phyloP scores from a whole-genome alignment of 2,329 filamentous ascomycete species.

The Cladosporium sp. region DNA sequence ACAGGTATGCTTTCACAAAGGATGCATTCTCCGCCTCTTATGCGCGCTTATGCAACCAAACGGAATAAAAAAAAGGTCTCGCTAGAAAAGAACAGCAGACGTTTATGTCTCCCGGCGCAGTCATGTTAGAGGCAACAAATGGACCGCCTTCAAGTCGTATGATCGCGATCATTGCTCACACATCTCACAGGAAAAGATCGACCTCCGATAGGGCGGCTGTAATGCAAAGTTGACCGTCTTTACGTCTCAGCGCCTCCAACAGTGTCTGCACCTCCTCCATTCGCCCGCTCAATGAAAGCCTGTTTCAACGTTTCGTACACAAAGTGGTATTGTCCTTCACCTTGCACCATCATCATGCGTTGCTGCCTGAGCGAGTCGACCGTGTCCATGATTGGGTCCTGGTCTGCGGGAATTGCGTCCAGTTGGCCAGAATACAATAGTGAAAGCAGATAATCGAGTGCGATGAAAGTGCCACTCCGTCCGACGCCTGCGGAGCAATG shows the following conservation, averaged over 20 bases:
- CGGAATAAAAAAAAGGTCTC: too few relatives aligned
- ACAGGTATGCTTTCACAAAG: too few relatives aligned
- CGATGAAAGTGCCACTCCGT: constrained; percentile 91
- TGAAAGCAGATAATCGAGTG: constrained; percentile 82
- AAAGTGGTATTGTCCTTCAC: constrained; percentile 77
- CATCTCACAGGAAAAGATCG: background rate
- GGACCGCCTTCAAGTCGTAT: too few relatives aligned
- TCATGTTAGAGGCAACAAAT: too few relatives aligned
- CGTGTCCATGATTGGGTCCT: constrained; percentile 70
- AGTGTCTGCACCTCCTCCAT: background rate
- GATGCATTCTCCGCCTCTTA: too few relatives aligned
- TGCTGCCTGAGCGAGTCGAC: constrained; percentile 81
- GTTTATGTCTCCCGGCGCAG: too few relatives aligned
- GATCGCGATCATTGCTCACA: background rate
- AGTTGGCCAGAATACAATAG: constrained; percentile 75
- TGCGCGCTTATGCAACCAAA: too few relatives aligned
- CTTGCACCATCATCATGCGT: constrained; percentile 92
- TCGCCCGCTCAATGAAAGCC: constrained; percentile 57
- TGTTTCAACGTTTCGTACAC: constrained; percentile 82
- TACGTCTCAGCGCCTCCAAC: constrained; percentile 3
- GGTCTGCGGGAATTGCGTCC: constrained; percentile 41
- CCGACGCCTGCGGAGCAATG: constrained; percentile 83
- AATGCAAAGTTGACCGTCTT: background rate
- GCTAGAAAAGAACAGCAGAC: too few relatives aligned
- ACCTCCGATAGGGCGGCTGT: background rate